Percentiles rank a stretch among this genome's conserved stretches.
Conservation (phyloP, 2,329 filamentous ascomycete species). For the Fusarium robinianum region DNA sequence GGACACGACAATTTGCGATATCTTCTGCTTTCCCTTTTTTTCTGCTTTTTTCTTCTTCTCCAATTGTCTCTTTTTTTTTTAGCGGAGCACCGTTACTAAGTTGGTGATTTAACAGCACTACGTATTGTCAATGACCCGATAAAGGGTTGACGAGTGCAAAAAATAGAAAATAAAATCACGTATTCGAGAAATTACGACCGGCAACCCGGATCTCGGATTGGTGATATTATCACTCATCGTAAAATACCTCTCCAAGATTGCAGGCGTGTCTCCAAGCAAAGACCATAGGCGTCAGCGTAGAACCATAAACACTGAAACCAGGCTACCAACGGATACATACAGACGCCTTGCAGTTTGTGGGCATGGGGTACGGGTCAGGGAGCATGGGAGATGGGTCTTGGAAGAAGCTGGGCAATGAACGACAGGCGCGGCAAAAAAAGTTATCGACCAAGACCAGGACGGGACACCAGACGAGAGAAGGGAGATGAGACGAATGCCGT, state of each 20-base stretch:
- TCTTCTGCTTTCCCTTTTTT: no score
- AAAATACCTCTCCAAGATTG: neutral
- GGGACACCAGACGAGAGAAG: conserved; percentile 8
- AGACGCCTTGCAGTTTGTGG: conserved; percentile 14
- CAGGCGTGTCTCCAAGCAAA: conserved; percentile 4
- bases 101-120: conserved; percentile 7
- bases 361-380: conserved; percentile 16
- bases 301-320: conserved; percentile 2
- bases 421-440: conserved; percentile 21
- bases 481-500: neutral
- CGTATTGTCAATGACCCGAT: conserved; percentile 3
- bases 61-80: conserved; percentile 6
- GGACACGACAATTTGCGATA: conserved; percentile 23
- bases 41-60: conserved; percentile 4
- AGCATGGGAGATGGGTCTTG: conserved; percentile 5
- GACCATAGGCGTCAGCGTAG: conserved; percentile 1
- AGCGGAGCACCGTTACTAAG: conserved; percentile 3
- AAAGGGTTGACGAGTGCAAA: no score
- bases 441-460: conserved; percentile 9
- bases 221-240: neutral
- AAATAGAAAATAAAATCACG: no score
- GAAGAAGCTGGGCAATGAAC: conserved; percentile 12
- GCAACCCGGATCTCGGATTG: conserved; percentile 17
- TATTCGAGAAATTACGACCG: no score
- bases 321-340: no score